These are phyloP conservation scores for Apostasia shenzhenica DNA, from an alignment of 106 monocot species.

Conservation along the genomic window DNA sequence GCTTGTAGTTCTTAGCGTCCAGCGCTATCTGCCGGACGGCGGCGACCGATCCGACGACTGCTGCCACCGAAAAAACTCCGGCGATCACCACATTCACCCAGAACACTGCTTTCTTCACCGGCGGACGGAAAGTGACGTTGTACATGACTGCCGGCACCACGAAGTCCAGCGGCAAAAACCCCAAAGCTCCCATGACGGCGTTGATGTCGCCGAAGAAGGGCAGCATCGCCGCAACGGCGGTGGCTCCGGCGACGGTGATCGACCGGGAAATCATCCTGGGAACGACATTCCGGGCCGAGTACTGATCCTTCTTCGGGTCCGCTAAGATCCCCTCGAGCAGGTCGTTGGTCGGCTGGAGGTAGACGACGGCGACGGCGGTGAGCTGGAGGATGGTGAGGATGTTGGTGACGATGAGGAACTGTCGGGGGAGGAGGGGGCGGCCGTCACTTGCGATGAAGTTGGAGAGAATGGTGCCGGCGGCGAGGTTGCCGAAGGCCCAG, in stretches of 20 bases:
- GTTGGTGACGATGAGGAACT: slow-evolving; percentile 59
- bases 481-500: slow-evolving; percentile 81
- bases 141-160: slow-evolving; percentile 65
- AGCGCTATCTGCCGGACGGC: slow-evolving; percentile 21
- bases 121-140: slow-evolving; percentile 74
- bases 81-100: slow-evolving; percentile 65
- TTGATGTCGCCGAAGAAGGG: slow-evolving; percentile 97
- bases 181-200: slow-evolving; percentile 76
- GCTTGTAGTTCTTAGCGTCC: slow-evolving; percentile 19
- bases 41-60: slow-evolving; percentile 43
- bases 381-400: slow-evolving; percentile 76
- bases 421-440: slow-evolving; percentile 36
- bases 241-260: slow-evolving; percentile 39
- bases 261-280: slow-evolving; percentile 70
- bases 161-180: slow-evolving; percentile 88
- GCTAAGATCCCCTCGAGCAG: slow-evolving; percentile 65
- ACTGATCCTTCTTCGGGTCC: slow-evolving; percentile 47
- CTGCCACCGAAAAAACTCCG: slow-evolving; percentile 39
- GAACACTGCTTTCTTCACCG: slow-evolving; percentile 39
- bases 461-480: slow-evolving; percentile 45
- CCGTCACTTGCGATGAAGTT: slow-evolving; percentile 44
- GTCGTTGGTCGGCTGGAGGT: slow-evolving; percentile 89
- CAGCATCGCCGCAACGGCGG: slow-evolving; percentile 76
- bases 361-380: slow-evolving; percentile 81
- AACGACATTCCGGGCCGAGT: slow-evolving; percentile 59